These are phyloP conservation scores for Mangifera indica DNA, from an alignment of 345 rosid genomes.

Conservation along the genomic window DNA sequence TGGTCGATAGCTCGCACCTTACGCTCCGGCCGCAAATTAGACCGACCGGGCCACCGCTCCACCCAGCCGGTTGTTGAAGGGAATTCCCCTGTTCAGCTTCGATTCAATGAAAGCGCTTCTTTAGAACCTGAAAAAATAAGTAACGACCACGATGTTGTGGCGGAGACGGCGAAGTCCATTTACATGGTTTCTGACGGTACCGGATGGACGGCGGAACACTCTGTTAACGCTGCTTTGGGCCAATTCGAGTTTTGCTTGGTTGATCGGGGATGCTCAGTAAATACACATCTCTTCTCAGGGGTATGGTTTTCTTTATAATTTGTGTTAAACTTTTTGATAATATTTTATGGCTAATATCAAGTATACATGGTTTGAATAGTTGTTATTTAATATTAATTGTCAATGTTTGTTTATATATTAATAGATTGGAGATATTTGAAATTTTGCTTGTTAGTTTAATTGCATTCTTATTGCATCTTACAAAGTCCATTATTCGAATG, in stretches of 20 bases:
- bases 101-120: slow-evolving; percentile 27
- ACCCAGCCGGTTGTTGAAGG: slow-evolving; percentile 17
- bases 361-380: too few relatives aligned
- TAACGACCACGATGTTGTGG: slow-evolving; percentile 34
- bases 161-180: slow-evolving; percentile 52
- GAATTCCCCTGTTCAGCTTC: slow-evolving; percentile 15
- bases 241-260: slow-evolving; percentile 88
- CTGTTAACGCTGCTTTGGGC: slow-evolving; percentile 85
- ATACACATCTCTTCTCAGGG: slow-evolving; percentile 90
- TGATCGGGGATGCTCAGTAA: slow-evolving; percentile 85
- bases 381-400: too few relatives aligned
- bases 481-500: too few relatives aligned
- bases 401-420: too few relatives aligned
- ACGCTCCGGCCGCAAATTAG: slow-evolving; percentile 65
- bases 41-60: slow-evolving; percentile 37
- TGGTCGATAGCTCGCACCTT: slow-evolving; percentile 85
- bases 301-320: slow-evolving; percentile 35
- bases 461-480: too few relatives aligned
- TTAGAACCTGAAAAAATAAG: slow-evolving; percentile 6
- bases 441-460: too few relatives aligned
- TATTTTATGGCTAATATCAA: too few relatives aligned
- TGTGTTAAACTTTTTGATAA: too few relatives aligned
- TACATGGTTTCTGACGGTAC: slow-evolving; percentile 94
- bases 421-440: too few relatives aligned
- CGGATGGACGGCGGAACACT: slow-evolving; percentile 92